Percentiles rank a stretch among this genome's conserved stretches.
Evolutionary conservation across 73 alveolate species (phyloP).

Genomic region (Effrenium voratum): DNA sequence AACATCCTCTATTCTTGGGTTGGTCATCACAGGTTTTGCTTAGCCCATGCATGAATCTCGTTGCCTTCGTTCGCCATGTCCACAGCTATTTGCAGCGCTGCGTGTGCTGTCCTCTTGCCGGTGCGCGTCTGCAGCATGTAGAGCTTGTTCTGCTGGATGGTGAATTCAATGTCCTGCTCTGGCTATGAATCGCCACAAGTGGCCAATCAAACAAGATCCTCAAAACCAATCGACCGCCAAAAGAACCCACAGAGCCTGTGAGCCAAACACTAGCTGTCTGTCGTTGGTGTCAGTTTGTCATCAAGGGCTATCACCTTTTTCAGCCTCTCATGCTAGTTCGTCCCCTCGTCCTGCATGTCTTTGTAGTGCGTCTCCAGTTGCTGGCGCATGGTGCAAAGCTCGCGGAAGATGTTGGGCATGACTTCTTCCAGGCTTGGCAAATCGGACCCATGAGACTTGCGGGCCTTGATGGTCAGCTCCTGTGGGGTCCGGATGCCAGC

Average conservation of each 20-base stretch:
- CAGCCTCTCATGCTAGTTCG: too few relatives aligned
- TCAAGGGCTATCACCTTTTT: too few relatives aligned
- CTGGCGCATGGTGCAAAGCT: slow-evolving; percentile 95
- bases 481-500: slow-evolving; percentile 97
- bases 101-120: slow-evolving; percentile 96
- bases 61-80: slow-evolving; percentile 96
- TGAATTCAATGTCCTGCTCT: slow-evolving; percentile 96
- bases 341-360: slow-evolving; percentile 95
- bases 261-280: too few relatives aligned
- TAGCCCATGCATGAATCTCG: too few relatives aligned
- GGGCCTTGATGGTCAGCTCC: slow-evolving; percentile 95
- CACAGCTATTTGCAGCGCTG: slow-evolving; percentile 96
- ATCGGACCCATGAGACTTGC: slow-evolving; percentile 94
- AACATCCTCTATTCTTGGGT: too few relatives aligned
- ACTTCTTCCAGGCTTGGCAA: slow-evolving; percentile 95
- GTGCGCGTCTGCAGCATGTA: slow-evolving; percentile 96
- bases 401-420: slow-evolving; percentile 96
- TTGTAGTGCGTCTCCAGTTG: slow-evolving; percentile 96
- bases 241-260: too few relatives aligned
- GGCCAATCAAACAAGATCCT: too few relatives aligned
- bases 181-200: too few relatives aligned
- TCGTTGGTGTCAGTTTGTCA: too few relatives aligned
- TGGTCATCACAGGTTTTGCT: too few relatives aligned
- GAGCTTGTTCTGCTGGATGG: slow-evolving; percentile 96
- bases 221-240: too few relatives aligned